Conservation (phyloP, 805 yeast genomes). For the Ogataea zsoltii region DNA sequence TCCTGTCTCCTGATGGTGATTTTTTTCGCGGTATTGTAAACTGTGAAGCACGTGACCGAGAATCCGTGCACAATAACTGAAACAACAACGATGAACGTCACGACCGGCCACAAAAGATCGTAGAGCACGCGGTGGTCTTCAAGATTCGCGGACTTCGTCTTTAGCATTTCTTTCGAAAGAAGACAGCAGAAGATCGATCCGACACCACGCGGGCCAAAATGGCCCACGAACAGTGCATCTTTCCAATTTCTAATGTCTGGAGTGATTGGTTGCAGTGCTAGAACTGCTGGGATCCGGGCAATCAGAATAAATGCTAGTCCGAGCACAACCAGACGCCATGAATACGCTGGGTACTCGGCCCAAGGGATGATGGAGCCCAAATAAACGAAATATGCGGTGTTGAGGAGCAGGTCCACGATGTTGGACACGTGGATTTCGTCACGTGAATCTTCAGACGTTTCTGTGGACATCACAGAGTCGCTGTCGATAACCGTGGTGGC, state of each 20-base stretch:
- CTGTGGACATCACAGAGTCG: no score
- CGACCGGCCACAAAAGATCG: slow-evolving; percentile 73
- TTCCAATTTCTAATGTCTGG: slow-evolving; percentile 92
- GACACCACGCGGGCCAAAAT: slow-evolving; percentile 95
- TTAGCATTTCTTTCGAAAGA: slow-evolving; percentile 60
- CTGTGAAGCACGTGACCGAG: slow-evolving; percentile 67
- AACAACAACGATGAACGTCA: slow-evolving; percentile 74
- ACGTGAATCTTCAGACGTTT: no score
- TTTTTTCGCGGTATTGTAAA: slow-evolving; percentile 30
- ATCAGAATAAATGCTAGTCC: slow-evolving; percentile 74
- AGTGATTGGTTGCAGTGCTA: slow-evolving; percentile 70
- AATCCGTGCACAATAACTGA: slow-evolving; percentile 92
- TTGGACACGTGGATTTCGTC: slow-evolving; percentile 66
- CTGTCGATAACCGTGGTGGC: no score
- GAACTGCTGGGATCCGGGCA: slow-evolving; percentile 80
- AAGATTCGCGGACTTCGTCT: slow-evolving; percentile 18
- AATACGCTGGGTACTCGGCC: slow-evolving; percentile 69
- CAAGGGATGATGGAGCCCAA: slow-evolving; percentile 92
- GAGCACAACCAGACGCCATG: slow-evolving; percentile 78
- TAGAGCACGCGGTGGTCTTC: slow-evolving; percentile 13
- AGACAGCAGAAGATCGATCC: slow-evolving; percentile 88
- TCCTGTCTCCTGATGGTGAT: slow-evolving; percentile 30
- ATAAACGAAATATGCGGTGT: slow-evolving; percentile 84
- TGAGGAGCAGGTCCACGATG: slow-evolving; percentile 81
- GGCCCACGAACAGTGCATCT: slow-evolving; percentile 92